Base-by-base conservation (phyloP, 2,329 filamentous ascomycete genomes). In the Podosphaera xanthii region DNA sequence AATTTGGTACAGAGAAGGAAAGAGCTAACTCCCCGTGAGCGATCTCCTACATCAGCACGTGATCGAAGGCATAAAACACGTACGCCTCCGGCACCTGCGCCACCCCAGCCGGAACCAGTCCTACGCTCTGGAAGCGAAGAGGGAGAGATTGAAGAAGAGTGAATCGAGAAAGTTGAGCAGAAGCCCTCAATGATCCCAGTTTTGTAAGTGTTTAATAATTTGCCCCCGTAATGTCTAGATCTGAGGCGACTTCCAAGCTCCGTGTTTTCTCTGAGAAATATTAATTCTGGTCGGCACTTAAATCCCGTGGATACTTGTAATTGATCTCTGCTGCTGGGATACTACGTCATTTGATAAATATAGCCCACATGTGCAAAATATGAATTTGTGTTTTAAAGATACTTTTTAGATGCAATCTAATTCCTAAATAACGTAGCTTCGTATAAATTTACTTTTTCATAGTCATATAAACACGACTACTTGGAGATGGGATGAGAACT, bases 131-230 rank as follows among this genome's bases (percentile, higher is more conserved):
- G 92, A 58, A 96, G 90, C 68, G 92, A 98, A 73, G 92, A 98
- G 72, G 92, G 92, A 58, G 92, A 98, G 74, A 97, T 98, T 66
- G 92, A 95, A 72, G 90, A 97, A 75, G 79, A 82, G 65, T 81
- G 73, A 54, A 54, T 35, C 10, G 31, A 49, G 44, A 35, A 54
- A 36, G 8, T 7, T 5, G 6, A 12, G 5, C 40, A 6, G 10
- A 44, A 1, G 3, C 10, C 3, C 3, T 7, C 22, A 7, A 14
- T 12, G 40, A 44, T 44, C 3, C n/a, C n/a, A 12, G 40, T 44
- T 44, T 44, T 12, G 40, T 44, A 44, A 44, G 40, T 44, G 40
- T 44, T 14, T 22, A 7, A 44, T 6, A 44, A 44, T 12, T 7
- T 7, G n/a, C n/a, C n/a, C 40, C 40, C 40, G 3, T 12, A 44